Conservation (phyloP, 495 filamentous ascomycete species). For the Aspergillus taichungensis region DNA sequence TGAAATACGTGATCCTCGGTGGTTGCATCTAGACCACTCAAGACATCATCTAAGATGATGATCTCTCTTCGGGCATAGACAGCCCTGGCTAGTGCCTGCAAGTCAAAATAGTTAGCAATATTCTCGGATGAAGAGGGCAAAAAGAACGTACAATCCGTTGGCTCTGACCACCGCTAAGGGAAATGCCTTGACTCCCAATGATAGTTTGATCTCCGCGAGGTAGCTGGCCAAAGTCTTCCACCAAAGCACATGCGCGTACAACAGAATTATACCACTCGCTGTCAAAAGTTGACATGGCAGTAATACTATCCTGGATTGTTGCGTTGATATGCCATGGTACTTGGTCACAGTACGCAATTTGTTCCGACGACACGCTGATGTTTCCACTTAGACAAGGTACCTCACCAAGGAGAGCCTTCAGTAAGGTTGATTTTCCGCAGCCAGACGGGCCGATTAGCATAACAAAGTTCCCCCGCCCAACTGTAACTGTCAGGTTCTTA, state of each 20-base stretch:
- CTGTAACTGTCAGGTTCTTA: slow-evolving; percentile 28
- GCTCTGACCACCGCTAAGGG: slow-evolving; percentile 58
- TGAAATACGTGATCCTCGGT: slow-evolving; percentile 55
- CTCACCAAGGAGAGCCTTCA: slow-evolving; percentile 52
- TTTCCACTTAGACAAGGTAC: slow-evolving; percentile 34
- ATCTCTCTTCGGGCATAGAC: slow-evolving; percentile 48
- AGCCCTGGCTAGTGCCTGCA: slow-evolving; percentile 44
- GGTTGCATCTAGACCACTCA: slow-evolving; percentile 51
- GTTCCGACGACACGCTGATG: slow-evolving; percentile 24
- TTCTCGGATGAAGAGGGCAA: background rate
- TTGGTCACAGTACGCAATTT: slow-evolving; percentile 46
- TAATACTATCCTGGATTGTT: slow-evolving; percentile 50
- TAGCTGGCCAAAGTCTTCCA: slow-evolving; percentile 45
- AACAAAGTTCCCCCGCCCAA: slow-evolving; percentile 34
- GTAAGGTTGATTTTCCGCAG: slow-evolving; percentile 51
- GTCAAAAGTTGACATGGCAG: slow-evolving; percentile 45
- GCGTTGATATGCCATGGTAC: slow-evolving; percentile 49
- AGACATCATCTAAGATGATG: slow-evolving; percentile 49
- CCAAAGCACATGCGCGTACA: slow-evolving; percentile 55
- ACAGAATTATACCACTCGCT: slow-evolving; percentile 53
- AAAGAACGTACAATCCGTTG: slow-evolving; percentile 44
- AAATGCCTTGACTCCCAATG: slow-evolving; percentile 56
- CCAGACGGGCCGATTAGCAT: slow-evolving; percentile 53
- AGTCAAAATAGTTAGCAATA: background rate
- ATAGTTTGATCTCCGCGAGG: slow-evolving; percentile 49